These are phyloP conservation scores for Russula vinacea DNA, from an alignment of 768 basidiomycete genomes.

Conservation along the genomic window DNA sequence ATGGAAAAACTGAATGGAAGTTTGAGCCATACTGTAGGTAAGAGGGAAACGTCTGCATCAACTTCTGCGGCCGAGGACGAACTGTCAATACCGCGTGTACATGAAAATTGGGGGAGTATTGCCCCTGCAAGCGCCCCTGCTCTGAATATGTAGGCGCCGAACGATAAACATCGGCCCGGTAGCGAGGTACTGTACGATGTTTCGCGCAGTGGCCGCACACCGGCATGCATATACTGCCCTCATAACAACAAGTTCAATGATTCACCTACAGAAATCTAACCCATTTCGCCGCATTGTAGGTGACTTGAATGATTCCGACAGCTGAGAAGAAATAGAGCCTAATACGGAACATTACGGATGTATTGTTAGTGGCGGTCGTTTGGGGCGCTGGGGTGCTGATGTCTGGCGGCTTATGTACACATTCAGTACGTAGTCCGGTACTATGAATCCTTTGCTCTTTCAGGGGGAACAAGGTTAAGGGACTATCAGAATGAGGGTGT, in stretches of 20 bases:
- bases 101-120: background rate
- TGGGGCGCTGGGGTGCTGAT: background rate
- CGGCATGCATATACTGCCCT: background rate
- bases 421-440: background rate
- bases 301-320: background rate
- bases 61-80: constrained; percentile 5
- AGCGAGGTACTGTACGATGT: background rate
- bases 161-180: background rate
- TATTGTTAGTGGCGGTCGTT: background rate
- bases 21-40: no score
- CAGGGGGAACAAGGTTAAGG: background rate
- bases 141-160: constrained; percentile 3
- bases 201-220: background rate
- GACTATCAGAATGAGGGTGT: background rate
- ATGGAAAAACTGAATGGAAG: no score
- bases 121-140: background rate
- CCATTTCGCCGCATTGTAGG: no score
- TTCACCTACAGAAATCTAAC: background rate
- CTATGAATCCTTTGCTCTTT: background rate
- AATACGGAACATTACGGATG: constrained; percentile 4
- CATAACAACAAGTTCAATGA: background rate
- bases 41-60: background rate
- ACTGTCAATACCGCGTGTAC: background rate
- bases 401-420: background rate
- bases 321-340: background rate